These are phyloP conservation scores for Camelina neglecta DNA, from an alignment of 345 rosid genomes.

Conservation along the genomic window DNA sequence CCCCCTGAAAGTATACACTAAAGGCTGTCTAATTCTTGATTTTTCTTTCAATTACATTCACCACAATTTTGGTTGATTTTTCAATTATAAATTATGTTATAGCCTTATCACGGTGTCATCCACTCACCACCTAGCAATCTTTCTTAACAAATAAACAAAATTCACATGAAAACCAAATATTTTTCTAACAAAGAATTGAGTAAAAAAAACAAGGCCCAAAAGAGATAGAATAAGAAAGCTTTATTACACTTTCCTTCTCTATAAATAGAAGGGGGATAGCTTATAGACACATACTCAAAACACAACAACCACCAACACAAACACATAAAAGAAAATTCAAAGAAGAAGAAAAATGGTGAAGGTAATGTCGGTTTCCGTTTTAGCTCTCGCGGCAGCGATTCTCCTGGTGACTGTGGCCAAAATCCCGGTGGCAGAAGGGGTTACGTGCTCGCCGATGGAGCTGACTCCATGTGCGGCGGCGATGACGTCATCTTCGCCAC, in stretches of 20 bases:
- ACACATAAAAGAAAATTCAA: neutral
- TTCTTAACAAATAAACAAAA: no score
- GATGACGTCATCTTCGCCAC: conserved; percentile 43
- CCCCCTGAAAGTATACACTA: no score
- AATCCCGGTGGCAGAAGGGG: conserved; percentile 49
- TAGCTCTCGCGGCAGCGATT: conserved; percentile 13
- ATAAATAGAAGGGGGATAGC: conserved; percentile 22
- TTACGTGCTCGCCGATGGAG: conserved; percentile 53
- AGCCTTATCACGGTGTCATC: no score
- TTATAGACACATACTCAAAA: neutral
- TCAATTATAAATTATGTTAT: no score
- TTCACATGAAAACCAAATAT: no score
- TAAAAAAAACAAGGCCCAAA: neutral
- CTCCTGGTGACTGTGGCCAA: conserved; percentile 27
- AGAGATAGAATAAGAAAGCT: neutral
- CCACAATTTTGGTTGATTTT: neutral
- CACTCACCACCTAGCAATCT: no score
- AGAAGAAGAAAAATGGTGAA: conserved; percentile 38
- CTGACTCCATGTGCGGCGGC: conserved; percentile 59
- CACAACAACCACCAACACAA: neutral
- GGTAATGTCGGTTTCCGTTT: conserved; percentile 5
- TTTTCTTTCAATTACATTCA: neutral
- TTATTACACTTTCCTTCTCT: conserved; percentile 9
- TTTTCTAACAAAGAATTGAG: neutral
- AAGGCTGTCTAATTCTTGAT: neutral